Evolutionary conservation across 2,329 filamentous ascomycete species (phyloP).

Genomic region (Corynespora cassiicola): DNA sequence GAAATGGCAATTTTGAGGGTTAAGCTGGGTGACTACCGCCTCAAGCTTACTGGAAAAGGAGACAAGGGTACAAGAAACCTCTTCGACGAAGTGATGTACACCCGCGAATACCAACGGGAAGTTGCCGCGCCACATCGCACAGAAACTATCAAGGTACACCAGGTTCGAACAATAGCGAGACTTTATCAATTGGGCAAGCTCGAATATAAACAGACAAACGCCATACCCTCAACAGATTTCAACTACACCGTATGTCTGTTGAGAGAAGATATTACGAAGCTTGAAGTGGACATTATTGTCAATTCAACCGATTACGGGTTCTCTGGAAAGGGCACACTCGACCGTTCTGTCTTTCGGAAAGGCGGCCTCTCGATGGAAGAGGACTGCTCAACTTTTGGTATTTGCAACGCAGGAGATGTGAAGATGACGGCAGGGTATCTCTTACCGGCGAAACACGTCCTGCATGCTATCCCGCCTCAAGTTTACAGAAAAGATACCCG

Average conservation of each 20-base stretch:
- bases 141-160: slow-evolving; percentile 26
- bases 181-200: slow-evolving; percentile 35
- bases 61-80: slow-evolving; percentile 19
- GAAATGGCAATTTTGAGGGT: slow-evolving; percentile 28
- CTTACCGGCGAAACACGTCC: slow-evolving; percentile 35
- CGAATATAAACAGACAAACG: slow-evolving; percentile 27
- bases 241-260: slow-evolving; percentile 36
- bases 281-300: slow-evolving; percentile 41
- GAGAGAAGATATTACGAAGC: slow-evolving; percentile 40
- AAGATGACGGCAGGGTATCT: slow-evolving; percentile 30
- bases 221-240: slow-evolving; percentile 25
- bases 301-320: slow-evolving; percentile 38
- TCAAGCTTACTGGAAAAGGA: slow-evolving; percentile 21
- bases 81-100: slow-evolving; percentile 33
- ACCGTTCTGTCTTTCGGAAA: slow-evolving; percentile 36
- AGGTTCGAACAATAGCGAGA: slow-evolving; percentile 32
- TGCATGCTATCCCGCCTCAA: slow-evolving; percentile 37
- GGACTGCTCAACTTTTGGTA: slow-evolving; percentile 27
- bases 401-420: slow-evolving; percentile 35
- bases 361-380: slow-evolving; percentile 31
- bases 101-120: slow-evolving; percentile 28
- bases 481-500: slow-evolving; percentile 28
- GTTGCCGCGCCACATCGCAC: slow-evolving; percentile 8
- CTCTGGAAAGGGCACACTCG: slow-evolving; percentile 34
- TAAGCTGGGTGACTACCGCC: slow-evolving; percentile 24